Evolutionary conservation across 1,139 yeast species (phyloP), one percentile per base, ranked within the genome.

Genomic region (Pichia sp.): DNA sequence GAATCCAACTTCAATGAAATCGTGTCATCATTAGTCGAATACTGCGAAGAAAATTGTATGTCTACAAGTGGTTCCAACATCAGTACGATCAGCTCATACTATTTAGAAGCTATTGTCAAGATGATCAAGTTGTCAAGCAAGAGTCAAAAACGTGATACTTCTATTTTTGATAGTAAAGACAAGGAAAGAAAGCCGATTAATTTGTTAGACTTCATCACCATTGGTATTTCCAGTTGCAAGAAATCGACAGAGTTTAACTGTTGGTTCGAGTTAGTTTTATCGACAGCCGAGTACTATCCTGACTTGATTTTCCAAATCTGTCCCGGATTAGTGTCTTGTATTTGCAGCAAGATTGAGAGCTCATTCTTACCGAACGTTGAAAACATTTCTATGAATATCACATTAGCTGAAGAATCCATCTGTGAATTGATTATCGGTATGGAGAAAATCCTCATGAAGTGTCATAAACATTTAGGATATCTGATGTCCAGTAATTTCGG

Each of bases 381-480:
- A 14, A 19, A 44, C 14, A 19, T 34, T 9, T 37, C 35, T 11
- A 24, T 44, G 4, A 38, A 47, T n/a, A 22, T 56, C 37, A 45
- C 60, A 54, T 60, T 67, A 51, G 53, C 68, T 4, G 83, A 77
- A 40, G 67, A 72, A 4, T 73, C 77, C 1, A 73, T 83, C 15
- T 75, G 75, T 30, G 72, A 75, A 31, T 63, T 85, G 31, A 65
- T 87, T 38, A 70, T 75, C n/a, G 91, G 93, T 0, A 63, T 87
- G 34, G 90, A 85, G 55, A 82, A 80, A 48, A 62, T 86, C 20
- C 61, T 87, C 38, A 71, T 75, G 1, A 73, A 77, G 2, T 76
- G 88, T n/a, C 89, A 85, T 60, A 75, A 79, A 50, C 83, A 72
- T 58, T 65, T 77, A 47, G 52, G 52, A 5, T 53, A 53, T 39